Evolutionary conservation across 345 rosid genomes (phyloP).

Genomic region (Brassica incana): DNA sequence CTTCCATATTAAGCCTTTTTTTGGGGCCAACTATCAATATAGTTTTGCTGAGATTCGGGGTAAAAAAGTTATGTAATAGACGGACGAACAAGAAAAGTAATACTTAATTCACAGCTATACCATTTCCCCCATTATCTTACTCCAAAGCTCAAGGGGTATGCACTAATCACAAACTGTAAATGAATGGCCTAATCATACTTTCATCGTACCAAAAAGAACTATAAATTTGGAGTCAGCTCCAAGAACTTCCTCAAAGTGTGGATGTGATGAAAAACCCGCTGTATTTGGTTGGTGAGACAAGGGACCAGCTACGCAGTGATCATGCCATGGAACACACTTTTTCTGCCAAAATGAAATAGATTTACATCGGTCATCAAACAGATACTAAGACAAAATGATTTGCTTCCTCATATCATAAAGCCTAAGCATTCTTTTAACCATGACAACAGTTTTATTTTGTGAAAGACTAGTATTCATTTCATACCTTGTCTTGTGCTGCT

Average conservation of each 20-base stretch:
- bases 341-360: slow-evolving; percentile 17
- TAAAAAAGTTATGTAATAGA: not conserved
- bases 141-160: slow-evolving; percentile 18
- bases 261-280: slow-evolving; percentile 8
- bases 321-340: slow-evolving; percentile 39
- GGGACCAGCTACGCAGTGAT: slow-evolving; percentile 15
- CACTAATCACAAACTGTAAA: slow-evolving; percentile 31
- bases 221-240: not conserved
- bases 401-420: not conserved
- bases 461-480: slow-evolving; percentile 10
- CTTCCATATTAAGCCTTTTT: not conserved
- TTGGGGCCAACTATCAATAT: not conserved
- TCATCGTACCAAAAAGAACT: slow-evolving; percentile 23
- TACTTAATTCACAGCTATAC: slow-evolving; percentile 25
- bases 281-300: not conserved
- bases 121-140: slow-evolving; percentile 10
- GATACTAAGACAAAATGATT: slow-evolving; percentile 13
- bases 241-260: slow-evolving; percentile 19
- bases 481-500: slow-evolving; percentile 82
- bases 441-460: slow-evolving; percentile 7
- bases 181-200: slow-evolving; percentile 29
- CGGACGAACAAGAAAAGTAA: not conserved
- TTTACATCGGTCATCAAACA: not conserved
- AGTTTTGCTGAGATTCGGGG: not conserved
- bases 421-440: slow-evolving; percentile 22